Evolutionary conservation across 2,329 filamentous ascomycete genomes (phyloP), one percentile per base, ranked within the genome.

Genomic region (Xylariaceae sp.): DNA sequence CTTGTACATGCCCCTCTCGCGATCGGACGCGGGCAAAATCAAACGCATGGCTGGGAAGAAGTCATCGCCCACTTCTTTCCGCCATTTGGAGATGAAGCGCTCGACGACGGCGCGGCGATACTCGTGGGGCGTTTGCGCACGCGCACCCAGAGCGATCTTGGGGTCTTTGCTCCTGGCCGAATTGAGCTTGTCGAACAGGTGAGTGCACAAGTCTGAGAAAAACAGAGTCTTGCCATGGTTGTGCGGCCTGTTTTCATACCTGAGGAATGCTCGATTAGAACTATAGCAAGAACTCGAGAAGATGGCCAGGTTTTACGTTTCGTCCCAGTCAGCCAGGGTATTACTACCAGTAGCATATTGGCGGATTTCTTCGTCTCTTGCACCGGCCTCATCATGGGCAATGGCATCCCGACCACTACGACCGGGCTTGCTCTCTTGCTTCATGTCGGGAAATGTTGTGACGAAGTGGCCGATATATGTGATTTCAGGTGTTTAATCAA

Each of bases 11-110:
- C 87, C 87, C 42, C 94, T 82, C 62, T 97, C 90, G 36, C 90
- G 83, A 64, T 99, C 94, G 65, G 95, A 95, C 62, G 95, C 90
- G 0, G 92, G 91, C 3, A 96, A 77, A 49, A 97, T 96, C 42
- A 99, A 79, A 17, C 94, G 85, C 68, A 99, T 80, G 1, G 90
- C 92, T 0, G 94, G 94, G 64, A 94, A 97, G 61, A 99, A 89
- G 68, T 99, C 94, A 59, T 89, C 75, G 22, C 94, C 94, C 18
- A 96, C 91, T 53, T 96, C 85, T 48, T 83, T 82, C 36, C 91
- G 82, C 94, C 94, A 99, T 66, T 83, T 80, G 12, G 81, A 79
- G 58, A 99, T 89, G 72, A 96, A 99, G 7, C 86, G 78, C 48
- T 91, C 82, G 56, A 99, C 90, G 57, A 96, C 87, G 59, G 84